Percentiles rank a stretch among this genome's conserved stretches.
These are phyloP conservation scores for Fraxinus dipetala DNA, from an alignment of 305 asterid genomes.

Conservation along the genomic window DNA sequence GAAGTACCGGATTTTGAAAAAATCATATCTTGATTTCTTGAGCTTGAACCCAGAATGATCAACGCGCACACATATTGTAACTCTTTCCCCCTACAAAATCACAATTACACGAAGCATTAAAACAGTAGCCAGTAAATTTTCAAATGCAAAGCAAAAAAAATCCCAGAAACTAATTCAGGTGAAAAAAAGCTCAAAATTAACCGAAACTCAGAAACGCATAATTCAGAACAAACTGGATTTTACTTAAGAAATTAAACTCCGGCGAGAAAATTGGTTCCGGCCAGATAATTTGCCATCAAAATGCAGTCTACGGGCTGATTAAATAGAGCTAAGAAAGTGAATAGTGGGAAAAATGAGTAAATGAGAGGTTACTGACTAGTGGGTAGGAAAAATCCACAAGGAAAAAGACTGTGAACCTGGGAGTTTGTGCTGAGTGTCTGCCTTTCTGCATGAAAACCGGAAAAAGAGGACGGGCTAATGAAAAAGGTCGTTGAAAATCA, in stretches of 20 bases:
- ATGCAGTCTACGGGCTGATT: constrained; percentile 5
- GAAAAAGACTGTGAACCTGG: constrained; percentile 34
- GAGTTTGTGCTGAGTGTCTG: constrained; percentile 42
- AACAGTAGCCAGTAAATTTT: background rate
- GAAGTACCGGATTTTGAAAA: background rate
- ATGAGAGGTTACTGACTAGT: constrained; percentile 18
- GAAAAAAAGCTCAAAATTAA: background rate
- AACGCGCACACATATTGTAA: background rate
- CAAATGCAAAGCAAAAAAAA: background rate
- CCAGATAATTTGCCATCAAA: background rate
- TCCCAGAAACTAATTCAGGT: background rate
- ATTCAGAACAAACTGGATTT: background rate
- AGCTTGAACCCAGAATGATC: constrained; percentile 9
- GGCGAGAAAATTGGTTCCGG: constrained; percentile 21
- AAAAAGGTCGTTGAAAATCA: constrained; percentile 30
- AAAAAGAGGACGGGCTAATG: constrained; percentile 29
- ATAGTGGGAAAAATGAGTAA: background rate
- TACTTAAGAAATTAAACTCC: constrained; percentile 8
- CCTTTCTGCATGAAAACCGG: constrained; percentile 50
- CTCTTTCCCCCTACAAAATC: constrained; percentile 3
- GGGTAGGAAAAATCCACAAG: constrained; percentile 15
- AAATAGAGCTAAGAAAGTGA: constrained; percentile 16
- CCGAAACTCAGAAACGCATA: background rate
- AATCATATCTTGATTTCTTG: background rate
- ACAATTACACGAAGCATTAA: background rate